Conservation (phyloP, 2,329 filamentous ascomycete genomes). For the Penicillium capsulatum region DNA sequence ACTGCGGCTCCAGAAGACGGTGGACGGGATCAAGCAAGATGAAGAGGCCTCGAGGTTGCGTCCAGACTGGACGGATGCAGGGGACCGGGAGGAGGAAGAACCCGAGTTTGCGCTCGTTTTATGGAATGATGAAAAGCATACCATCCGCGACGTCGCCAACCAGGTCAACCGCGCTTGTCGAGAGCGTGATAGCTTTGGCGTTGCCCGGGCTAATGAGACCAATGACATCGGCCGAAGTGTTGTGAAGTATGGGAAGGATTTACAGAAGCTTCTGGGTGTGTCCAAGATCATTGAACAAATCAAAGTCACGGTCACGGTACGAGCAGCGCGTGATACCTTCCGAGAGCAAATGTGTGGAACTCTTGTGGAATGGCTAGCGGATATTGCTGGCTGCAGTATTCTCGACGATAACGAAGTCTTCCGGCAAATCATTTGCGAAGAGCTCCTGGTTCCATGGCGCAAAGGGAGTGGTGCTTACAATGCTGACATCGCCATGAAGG, state of each 20-base stretch:
- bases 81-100: slow-evolving; percentile 58
- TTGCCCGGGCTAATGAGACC: slow-evolving; percentile 76
- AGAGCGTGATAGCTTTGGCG: slow-evolving; percentile 64
- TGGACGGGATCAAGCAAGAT: slow-evolving; percentile 74
- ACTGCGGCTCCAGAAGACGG: slow-evolving; percentile 77
- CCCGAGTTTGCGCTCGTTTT: slow-evolving; percentile 79
- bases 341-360: slow-evolving; percentile 98
- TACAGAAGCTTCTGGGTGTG: slow-evolving; percentile 69
- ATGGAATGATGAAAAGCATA: slow-evolving; percentile 99
- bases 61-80: slow-evolving; percentile 66
- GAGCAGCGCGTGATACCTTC: slow-evolving; percentile 90
- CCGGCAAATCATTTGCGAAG: slow-evolving; percentile 79
- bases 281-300: slow-evolving; percentile 89
- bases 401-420: slow-evolving; percentile 75
- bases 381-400: slow-evolving; percentile 85
- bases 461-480: slow-evolving; percentile 80
- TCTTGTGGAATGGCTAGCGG: slow-evolving; percentile 91
- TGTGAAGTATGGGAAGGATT: slow-evolving; percentile 68
- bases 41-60: slow-evolving; percentile 74
- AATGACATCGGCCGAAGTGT: slow-evolving; percentile 85
- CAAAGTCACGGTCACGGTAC: slow-evolving; percentile 90
- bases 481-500: slow-evolving; percentile 68
- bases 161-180: slow-evolving; percentile 88
- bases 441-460: slow-evolving; percentile 82
- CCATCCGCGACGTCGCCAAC: slow-evolving; percentile 80